Evolutionary conservation across 2,329 filamentous ascomycete species (phyloP), one percentile per base, ranked within the genome.

Genomic region (Amauroascus verrucosus): DNA sequence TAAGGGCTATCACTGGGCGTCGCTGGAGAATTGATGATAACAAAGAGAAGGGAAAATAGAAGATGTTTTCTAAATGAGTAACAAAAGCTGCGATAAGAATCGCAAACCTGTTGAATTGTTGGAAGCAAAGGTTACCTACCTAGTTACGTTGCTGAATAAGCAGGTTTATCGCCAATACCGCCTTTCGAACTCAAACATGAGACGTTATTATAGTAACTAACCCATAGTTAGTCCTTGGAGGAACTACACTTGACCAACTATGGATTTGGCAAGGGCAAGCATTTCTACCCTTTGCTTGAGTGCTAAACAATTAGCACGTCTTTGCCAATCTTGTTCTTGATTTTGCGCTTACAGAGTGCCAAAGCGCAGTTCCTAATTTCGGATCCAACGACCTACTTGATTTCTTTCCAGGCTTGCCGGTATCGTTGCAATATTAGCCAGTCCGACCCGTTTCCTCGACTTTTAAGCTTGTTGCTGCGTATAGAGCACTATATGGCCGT

Each of bases 401-500:
- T 28, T 45, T 24, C 41, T 28, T 45, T 30, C 41, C 41, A 6
- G n/a, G 41, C 11, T 45, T 22, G 22, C 22, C 22, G 18, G 64
- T 67, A 48, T 74, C 71, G 4, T 53, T 65, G 47, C 74, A 72
- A 56, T 75, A 75, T 8, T 61, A 68, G 0, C 72, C 72, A 47
- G 75, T 75, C 61, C 67, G 60, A 4, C 68, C 61, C 54, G 71
- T 70, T 51, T 75, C 62, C 30, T 73, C 69, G 0, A 75, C 62
- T 40, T 71, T 68, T 0, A 69, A 63, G 5, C 66, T 65, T 2
- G 71, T 73, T 43, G 72, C 59, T 0, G 72, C 64, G 54, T 60
- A 64, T 33, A 75, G 58, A 0, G 71, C 69, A 54, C 70, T 73
- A 61, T 70, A 75, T 0, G 72, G 66, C 0, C 72, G 72, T 45